Evolutionary conservation across 176 grass and related monocot species (phyloP), one percentile per base, ranked within the genome.

Genomic region (Lolium perenne): DNA sequence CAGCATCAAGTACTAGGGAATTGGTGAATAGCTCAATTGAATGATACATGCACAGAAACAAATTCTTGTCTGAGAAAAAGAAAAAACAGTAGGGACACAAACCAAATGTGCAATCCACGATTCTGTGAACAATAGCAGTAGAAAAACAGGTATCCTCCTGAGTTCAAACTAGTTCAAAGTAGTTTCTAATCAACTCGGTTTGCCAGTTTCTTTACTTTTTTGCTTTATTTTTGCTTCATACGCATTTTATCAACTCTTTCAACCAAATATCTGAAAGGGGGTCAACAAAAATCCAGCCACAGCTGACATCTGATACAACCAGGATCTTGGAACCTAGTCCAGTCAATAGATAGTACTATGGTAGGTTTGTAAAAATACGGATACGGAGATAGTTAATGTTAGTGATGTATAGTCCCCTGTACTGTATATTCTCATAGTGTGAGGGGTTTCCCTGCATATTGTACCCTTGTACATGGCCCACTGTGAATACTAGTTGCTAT

Each of bases 11-110:
- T 63, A 46, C 45, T 63, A 80, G 8, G 72, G 57, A 67, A 43
- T 53, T 76, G 23, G 17, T 61, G 54, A 49, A 86, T 71, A 87
- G 82, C 3, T 74, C 20, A 87, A 67, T 20, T 76, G 13, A 66
- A 86, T 41, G 6, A 87, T 41, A 16, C 62, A 78, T 15, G 40
- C 48, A 41, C 10, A 26, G 4, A 55, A 59, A 13, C 9, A 77
- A 68, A 3, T 78, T 77, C 38, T 72, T 62, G 16, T 53, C 20
- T 81, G 21, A 56, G 47, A 80, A 29, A 80, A 73, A 51, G 13
- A 57, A 8, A 74, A 74, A 29, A 6, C 38, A 86, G 41, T 62
- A 80, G 79, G 3, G 22, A 69, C 20, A 47, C 14, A 71, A 86
- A 60, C 29, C 8, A 71, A 57, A 75, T 25, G 16, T 57, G 6